Evolutionary conservation across 805 yeast genomes (phyloP).

Genomic region (Vanderwaltozyma tropicalis): DNA sequence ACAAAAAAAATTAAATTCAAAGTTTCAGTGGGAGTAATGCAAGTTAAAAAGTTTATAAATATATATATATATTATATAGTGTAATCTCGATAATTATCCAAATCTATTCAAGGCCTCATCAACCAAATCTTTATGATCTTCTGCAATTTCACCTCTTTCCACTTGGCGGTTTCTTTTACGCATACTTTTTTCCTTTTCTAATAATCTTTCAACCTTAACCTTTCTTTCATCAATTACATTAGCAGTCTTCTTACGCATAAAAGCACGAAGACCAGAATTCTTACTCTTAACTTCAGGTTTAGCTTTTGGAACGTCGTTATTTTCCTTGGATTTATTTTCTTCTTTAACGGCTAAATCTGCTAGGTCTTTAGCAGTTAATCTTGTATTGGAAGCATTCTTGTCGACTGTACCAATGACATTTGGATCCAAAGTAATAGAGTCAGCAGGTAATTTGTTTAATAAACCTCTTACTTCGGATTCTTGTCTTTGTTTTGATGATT

Average conservation of each 20-base stretch:
- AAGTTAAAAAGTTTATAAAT: neutral
- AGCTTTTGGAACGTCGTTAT: constrained; percentile 43
- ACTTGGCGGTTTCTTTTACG: constrained; percentile 43
- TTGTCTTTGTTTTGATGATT: constrained; percentile 85
- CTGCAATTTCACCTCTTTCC: constrained; percentile 41
- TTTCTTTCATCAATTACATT: constrained; percentile 83
- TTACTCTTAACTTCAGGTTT: constrained; percentile 66
- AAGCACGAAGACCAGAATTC: constrained; percentile 73
- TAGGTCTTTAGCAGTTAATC: constrained; percentile 54
- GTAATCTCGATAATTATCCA: constrained; percentile 5
- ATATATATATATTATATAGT: neutral
- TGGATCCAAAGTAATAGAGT: constrained; percentile 87
- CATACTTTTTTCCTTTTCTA: constrained; percentile 61
- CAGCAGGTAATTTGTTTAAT: constrained; percentile 82
- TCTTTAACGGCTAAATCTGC: constrained; percentile 33
- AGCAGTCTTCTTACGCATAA: constrained; percentile 70
- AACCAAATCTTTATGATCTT: constrained; percentile 36
- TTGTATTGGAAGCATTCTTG: constrained; percentile 47
- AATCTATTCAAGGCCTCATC: constrained; percentile 35
- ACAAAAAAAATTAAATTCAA: neutral
- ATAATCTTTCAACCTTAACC: constrained; percentile 61
- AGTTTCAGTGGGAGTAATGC: neutral
- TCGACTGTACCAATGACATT: constrained; percentile 76
- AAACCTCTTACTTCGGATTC: constrained; percentile 80
- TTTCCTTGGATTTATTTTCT: constrained; percentile 29